Conservation (phyloP, 257 asterid species). For the Parsonsia alboflavescens region DNA sequence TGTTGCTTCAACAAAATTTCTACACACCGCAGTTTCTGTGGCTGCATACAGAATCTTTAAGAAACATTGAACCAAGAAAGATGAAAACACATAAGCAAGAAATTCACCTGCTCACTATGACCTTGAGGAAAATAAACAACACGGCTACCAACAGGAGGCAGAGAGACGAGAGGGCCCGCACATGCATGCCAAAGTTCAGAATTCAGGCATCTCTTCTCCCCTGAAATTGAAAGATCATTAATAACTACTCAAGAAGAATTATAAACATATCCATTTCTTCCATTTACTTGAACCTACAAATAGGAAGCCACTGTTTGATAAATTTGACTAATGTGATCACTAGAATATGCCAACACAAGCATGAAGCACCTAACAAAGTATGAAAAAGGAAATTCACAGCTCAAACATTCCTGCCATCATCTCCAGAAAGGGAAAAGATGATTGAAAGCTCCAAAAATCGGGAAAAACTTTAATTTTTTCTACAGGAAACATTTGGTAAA, state of each 20-base stretch:
- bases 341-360: background rate
- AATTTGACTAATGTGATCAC: background rate
- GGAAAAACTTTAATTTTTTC: background rate
- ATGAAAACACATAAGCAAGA: conserved; percentile 4
- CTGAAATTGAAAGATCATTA: conserved; percentile 23
- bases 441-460: background rate
- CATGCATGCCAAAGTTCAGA: conserved; percentile 95
- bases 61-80: background rate
- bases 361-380: background rate
- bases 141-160: conserved; percentile 72
- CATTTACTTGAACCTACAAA: background rate
- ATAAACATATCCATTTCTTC: background rate
- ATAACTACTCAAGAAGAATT: background rate
- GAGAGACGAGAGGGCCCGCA: conserved; percentile 91
- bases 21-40: background rate
- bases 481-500: background rate
- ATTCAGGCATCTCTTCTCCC: conserved; percentile 52
- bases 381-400: background rate
- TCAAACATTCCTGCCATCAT: no score
- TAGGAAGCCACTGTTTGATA: background rate
- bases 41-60: background rate
- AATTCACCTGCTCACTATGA: conserved; percentile 67
- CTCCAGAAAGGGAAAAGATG: background rate
- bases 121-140: conserved; percentile 85
- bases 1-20: background rate